Evolutionary conservation across 2,329 filamentous ascomycete species (phyloP).

Genomic region (Aspergillus sojae): DNA sequence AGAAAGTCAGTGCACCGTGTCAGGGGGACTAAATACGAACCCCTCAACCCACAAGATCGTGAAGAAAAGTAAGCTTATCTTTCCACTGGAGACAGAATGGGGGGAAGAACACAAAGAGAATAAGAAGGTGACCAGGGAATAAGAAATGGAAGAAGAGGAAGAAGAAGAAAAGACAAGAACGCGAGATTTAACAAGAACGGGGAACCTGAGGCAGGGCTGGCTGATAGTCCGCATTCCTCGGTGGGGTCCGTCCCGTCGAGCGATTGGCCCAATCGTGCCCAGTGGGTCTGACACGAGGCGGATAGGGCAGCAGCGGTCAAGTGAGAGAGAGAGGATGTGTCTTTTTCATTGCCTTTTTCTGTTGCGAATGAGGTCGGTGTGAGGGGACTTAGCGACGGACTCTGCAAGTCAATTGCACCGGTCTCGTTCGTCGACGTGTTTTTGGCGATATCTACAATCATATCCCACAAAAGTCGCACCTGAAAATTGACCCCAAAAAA

Average conservation of each 20-base stretch:
- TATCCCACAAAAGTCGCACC: background rate
- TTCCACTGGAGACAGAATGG: background rate
- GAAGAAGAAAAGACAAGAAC: constrained; percentile 7
- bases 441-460: background rate
- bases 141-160: background rate
- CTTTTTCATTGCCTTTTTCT: background rate
- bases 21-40: background rate
- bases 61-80: constrained; percentile 6
- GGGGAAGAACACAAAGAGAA: background rate
- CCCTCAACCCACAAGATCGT: background rate
- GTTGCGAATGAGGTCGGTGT: background rate
- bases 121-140: background rate
- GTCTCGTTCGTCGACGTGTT: background rate
- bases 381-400: background rate
- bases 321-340: background rate
- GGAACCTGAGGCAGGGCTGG: constrained; percentile 3
- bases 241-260: background rate
- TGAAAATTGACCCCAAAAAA: background rate
- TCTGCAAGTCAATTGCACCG: background rate
- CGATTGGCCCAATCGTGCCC: background rate
- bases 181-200: constrained; percentile 9
- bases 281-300: constrained; percentile 16
- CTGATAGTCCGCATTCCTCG: constrained; percentile 2
- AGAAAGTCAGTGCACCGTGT: background rate
- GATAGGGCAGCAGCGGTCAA: constrained; percentile 13